Evolutionary conservation across 139 green algal genomes (phyloP).

Genomic region (Chlamydomonas sp.): DNA sequence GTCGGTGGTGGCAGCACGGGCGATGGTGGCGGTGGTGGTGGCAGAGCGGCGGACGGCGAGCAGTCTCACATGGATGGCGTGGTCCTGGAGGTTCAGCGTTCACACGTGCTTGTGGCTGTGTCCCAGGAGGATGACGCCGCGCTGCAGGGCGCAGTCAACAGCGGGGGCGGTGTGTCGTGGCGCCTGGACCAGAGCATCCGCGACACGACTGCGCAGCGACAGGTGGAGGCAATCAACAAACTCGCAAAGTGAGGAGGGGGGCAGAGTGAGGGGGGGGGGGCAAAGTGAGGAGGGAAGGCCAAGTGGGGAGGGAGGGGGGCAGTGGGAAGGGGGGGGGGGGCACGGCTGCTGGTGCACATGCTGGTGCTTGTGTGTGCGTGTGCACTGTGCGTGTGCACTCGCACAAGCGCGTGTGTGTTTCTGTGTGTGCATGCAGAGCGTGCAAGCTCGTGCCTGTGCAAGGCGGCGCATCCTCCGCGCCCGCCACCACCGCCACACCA

Average conservation of each 20-base stretch:
- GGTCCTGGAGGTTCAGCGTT: slow-evolving; percentile 1
- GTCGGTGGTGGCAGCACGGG: not conserved
- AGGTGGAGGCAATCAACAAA: slow-evolving; percentile 33
- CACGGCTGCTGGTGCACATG: too few species aligned
- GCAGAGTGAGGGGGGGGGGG: not conserved
- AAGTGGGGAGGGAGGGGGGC: too few species aligned
- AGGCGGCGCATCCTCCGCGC: too few species aligned
- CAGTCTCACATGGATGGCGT: not conserved
- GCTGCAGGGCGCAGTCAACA: not conserved
- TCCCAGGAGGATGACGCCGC: not conserved
- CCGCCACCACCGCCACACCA: too few species aligned
- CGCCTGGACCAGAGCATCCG: slow-evolving; percentile 15
- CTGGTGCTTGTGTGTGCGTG: too few species aligned
- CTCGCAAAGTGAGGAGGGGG: slow-evolving; percentile 12
- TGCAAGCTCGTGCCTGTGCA: too few species aligned
- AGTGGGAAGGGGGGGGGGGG: too few species aligned
- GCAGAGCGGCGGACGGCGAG: not conserved
- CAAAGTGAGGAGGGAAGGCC: not conserved
- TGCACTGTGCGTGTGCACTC: too few species aligned
- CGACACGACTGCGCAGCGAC: slow-evolving; percentile 34
- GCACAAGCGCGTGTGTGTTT: too few species aligned
- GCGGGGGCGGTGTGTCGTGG: slow-evolving; percentile 1
- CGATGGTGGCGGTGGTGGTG: not conserved
- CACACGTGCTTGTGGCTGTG: slow-evolving; percentile 3
- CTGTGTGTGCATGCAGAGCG: too few species aligned